Evolutionary conservation across 805 yeast species (phyloP).

Genomic region (Candida argentea): DNA sequence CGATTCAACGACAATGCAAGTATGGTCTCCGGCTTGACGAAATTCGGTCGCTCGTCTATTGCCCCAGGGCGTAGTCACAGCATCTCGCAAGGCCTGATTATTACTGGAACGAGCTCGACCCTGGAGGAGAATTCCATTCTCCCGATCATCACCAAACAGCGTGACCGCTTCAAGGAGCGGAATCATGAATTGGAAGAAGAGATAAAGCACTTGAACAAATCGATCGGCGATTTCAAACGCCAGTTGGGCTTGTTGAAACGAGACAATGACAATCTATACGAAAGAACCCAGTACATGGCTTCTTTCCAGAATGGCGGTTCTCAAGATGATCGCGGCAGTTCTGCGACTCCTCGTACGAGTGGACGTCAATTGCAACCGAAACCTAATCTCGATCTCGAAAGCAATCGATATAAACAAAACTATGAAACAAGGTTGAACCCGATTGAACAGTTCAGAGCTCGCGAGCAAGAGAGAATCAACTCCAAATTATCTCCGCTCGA

Average conservation of each 20-base stretch:
- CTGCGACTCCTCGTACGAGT: slow-evolving; percentile 8
- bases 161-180: slow-evolving; percentile 84
- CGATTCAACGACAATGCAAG: slow-evolving; percentile 56
- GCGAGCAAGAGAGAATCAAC: slow-evolving; percentile 66
- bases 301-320: slow-evolving; percentile 28
- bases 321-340: slow-evolving; percentile 2
- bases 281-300: slow-evolving; percentile 59
- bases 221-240: slow-evolving; percentile 50
- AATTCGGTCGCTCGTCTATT: slow-evolving; percentile 18
- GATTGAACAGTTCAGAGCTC: slow-evolving; percentile 67
- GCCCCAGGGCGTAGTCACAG: no score
- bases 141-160: slow-evolving; percentile 86
- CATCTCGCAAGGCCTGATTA: slow-evolving; percentile 20
- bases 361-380: slow-evolving; percentile 19
- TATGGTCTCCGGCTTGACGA: slow-evolving; percentile 50
- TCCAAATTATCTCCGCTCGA: slow-evolving; percentile 71
- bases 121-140: slow-evolving; percentile 43
- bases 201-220: slow-evolving; percentile 44
- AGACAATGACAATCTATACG: slow-evolving; percentile 75
- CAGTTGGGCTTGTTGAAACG: slow-evolving; percentile 54
- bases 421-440: slow-evolving; percentile 80
- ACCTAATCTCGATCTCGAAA: slow-evolving; percentile 40
- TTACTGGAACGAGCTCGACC: slow-evolving; percentile 10
- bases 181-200: slow-evolving; percentile 81
- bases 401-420: slow-evolving; percentile 42